Evolutionary conservation across 768 basidiomycete species (phyloP), one percentile per base, ranked within the genome.

Genomic region (Filobasidium floriforme): DNA sequence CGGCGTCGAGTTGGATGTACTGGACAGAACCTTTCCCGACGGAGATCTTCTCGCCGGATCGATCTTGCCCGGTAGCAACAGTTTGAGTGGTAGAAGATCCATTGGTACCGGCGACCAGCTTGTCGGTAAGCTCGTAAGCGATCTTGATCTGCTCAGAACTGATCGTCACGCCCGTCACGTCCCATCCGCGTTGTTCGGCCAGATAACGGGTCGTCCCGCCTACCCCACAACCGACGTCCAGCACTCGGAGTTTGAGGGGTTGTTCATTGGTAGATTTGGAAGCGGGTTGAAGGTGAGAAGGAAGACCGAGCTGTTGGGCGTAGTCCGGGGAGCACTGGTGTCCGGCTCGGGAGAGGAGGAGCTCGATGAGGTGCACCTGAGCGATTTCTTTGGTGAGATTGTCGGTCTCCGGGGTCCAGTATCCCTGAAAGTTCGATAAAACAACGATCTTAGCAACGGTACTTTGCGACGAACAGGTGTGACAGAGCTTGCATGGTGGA

Each of bases 121-220:
- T 43, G 12, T 41, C n/a, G 37, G 62, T 67, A 18, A 70, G 57
- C 26, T 70, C 52, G 51, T 67, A 67, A 40, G 69, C 69, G 57
- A 70, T 70, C 59, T 64, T 61, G 44, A 70, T 60, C 41, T 70
- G 69, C 26, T 67, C 69, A 37, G 54, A 41, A 51, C 59, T 61
- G 49, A 70, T 67, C 5, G 69, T 67, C 2, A 70, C 51, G 7
- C 69, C 69, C 1, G 60, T 65, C 0, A 67, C 66, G 32, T 70
- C 61, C 55, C 57, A 70, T 18, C 69, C 69, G 22, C 60, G 7
- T 49, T 70, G 44, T 46, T 62, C 26, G 15, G 69, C 66, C 14
- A 70, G 63, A 32, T 67, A 70, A 19, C 69, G 62, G n/a, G 66
- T 57, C 0, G 69, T 70, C 15, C 69, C 69, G 9, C 69, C 69